These are phyloP conservation scores for Nicotiana tomentosiformis DNA, from an alignment of 257 asterid species.

Conservation along the genomic window DNA sequence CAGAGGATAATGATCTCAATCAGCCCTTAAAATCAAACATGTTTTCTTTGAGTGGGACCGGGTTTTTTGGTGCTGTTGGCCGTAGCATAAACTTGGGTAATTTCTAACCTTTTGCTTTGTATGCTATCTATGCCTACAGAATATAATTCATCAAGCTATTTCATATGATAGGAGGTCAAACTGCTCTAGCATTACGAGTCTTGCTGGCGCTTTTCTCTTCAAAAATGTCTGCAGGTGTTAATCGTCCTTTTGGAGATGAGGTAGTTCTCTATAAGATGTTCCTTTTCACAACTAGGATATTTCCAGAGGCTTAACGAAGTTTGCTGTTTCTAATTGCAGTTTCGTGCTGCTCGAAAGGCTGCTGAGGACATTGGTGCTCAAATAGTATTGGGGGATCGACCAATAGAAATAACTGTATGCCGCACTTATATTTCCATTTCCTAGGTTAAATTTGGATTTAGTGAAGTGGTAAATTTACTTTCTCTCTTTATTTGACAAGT, in stretches of 20 bases:
- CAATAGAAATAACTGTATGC: slow-evolving; percentile 86
- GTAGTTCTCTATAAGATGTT: slow-evolving; percentile 19
- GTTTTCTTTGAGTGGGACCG: slow-evolving; percentile 77
- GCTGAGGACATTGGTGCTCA: slow-evolving; percentile 90
- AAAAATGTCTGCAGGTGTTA: slow-evolving; percentile 62
- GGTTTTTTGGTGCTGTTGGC: slow-evolving; percentile 78
- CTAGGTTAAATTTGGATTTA: background rate
- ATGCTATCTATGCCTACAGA: background rate
- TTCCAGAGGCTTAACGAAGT: background rate
- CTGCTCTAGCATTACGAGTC: slow-evolving; percentile 72
- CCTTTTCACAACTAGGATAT: background rate
- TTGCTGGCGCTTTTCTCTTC: slow-evolving; percentile 82
- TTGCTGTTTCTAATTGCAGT: slow-evolving; percentile 34
- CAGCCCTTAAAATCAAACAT: slow-evolving; percentile 55
- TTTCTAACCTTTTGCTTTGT: slow-evolving; percentile 13
- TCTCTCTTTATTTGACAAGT: no score
- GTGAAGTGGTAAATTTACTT: background rate
- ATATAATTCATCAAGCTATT: background rate
- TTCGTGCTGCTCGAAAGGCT: slow-evolving; percentile 84
- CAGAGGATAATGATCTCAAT: slow-evolving; percentile 41
- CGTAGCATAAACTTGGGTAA: slow-evolving; percentile 85
- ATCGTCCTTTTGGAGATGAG: slow-evolving; percentile 89
- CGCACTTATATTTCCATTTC: background rate
- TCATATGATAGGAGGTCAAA: slow-evolving; percentile 62
- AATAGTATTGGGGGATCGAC: slow-evolving; percentile 85